A percentile compares a stretch with the other conserved stretches of the same genome.
phyloP scores from a whole-genome alignment of 148 eudicot species.

The Rhododendron simsii region DNA sequence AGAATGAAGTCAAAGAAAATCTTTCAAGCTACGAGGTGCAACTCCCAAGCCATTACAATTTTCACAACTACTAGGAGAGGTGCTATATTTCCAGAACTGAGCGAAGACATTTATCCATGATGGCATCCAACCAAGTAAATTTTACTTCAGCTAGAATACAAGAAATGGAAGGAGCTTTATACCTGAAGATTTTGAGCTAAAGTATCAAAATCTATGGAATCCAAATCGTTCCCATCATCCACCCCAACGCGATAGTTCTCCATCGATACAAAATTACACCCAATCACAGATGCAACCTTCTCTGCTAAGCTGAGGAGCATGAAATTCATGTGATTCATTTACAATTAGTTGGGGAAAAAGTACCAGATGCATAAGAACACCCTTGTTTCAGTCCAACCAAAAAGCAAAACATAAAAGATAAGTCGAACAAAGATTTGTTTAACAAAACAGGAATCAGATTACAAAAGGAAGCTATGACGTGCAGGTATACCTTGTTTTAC shows the following conservation, averaged over 20 bases:
- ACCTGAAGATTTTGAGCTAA: conserved; percentile 91
- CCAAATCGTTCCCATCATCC: conserved; percentile 85
- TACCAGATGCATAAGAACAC: neutral
- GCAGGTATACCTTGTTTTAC: conserved; percentile 76
- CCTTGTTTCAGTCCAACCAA: neutral
- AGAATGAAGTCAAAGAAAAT: neutral
- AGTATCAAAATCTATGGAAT: conserved; percentile 78
- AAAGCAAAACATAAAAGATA: neutral
- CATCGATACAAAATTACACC: conserved; percentile 82
- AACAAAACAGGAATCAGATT: neutral
- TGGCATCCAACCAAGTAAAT: neutral
- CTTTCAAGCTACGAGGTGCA: neutral
- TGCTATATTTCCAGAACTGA: neutral
- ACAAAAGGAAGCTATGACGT: neutral
- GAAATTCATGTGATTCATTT: conserved; percentile 13
- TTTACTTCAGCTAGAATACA: neutral
- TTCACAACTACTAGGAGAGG: neutral
- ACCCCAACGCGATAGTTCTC: conserved; percentile 87
- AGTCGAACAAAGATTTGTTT: neutral
- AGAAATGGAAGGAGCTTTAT: conserved; percentile 12
- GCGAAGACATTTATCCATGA: neutral
- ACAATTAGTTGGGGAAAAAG: neutral
- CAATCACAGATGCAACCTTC: conserved; percentile 97
- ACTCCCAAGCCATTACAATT: neutral
- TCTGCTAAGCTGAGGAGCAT: conserved; percentile 80